Percentiles rank a stretch among this genome's conserved stretches.
phyloP scores from a whole-genome alignment of 371 early-diverging fungal species.

The Encephalitozoon romaleae region DNA sequence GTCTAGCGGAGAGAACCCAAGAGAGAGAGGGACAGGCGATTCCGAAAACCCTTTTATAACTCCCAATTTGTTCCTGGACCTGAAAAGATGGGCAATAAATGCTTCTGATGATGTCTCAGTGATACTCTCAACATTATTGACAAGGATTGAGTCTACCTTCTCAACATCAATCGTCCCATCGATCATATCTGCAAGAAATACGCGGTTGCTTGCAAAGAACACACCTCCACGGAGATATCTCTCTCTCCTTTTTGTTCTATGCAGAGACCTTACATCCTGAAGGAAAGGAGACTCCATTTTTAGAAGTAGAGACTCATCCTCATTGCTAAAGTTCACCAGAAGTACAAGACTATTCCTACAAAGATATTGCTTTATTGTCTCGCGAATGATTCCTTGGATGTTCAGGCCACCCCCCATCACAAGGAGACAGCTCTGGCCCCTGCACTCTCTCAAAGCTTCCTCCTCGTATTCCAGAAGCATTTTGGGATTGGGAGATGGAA shows the following conservation, averaged over 20 bases:
- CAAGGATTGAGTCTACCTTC: constrained; percentile 72
- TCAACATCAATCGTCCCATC: constrained; percentile 68
- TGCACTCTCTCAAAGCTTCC: constrained; percentile 34
- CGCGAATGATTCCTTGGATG: constrained; percentile 65
- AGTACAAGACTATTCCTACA: constrained; percentile 69
- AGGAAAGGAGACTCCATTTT: constrained; percentile 63
- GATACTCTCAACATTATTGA: constrained; percentile 65
- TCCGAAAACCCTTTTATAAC: constrained; percentile 49
- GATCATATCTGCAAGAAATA: constrained; percentile 82
- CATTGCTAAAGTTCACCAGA: constrained; percentile 67
- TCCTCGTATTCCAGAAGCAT: constrained; percentile 50
- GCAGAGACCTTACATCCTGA: neutral
- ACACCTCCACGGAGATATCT: constrained; percentile 68
- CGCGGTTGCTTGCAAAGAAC: constrained; percentile 73
- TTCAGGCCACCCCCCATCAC: constrained; percentile 72
- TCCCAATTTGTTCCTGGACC: constrained; percentile 10
- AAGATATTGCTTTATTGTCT: constrained; percentile 67
- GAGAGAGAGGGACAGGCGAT: constrained; percentile 10
- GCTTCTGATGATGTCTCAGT: constrained; percentile 34
- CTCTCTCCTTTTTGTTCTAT: constrained; percentile 3
- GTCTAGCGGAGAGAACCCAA: constrained; percentile 2
- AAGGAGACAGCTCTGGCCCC: constrained; percentile 60
- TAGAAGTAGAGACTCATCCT: constrained; percentile 64
- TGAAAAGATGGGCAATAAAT: constrained; percentile 48
- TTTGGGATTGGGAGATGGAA: neutral